Evolutionary conservation across 73 alveolate genomes (phyloP).

Genomic region (Blepharisma stoltei): DNA sequence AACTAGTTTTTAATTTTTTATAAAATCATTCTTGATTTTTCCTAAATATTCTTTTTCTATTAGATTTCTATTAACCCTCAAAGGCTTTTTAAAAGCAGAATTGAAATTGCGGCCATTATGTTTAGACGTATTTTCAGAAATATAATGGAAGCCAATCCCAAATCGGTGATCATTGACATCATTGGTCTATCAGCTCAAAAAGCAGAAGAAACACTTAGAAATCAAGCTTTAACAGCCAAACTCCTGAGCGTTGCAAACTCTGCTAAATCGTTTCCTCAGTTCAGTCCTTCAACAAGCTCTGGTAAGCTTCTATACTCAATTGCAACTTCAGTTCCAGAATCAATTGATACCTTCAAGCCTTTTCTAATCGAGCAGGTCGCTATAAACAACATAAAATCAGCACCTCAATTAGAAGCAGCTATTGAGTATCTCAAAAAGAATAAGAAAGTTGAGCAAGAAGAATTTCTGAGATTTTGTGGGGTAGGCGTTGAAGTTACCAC

Average conservation of each 20-base stretch:
- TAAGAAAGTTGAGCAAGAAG: conserved; percentile 54
- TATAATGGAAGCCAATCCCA: conserved; percentile 20
- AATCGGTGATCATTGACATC: neutral
- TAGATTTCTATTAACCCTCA: no score
- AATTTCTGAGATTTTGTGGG: conserved; percentile 77
- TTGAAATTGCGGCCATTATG: neutral
- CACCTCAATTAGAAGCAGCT: conserved; percentile 83
- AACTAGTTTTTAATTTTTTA: no score
- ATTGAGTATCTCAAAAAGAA: conserved; percentile 61
- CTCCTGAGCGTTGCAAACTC: conserved; percentile 39
- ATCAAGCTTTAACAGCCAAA: conserved; percentile 44
- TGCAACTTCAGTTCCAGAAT: conserved; percentile 50
- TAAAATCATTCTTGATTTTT: no score
- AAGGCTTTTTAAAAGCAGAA: neutral
- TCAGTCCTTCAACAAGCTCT: conserved; percentile 25
- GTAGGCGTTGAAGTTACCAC: conserved; percentile 76
- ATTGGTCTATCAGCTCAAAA: conserved; percentile 56
- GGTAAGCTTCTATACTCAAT: conserved; percentile 48
- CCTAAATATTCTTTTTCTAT: no score
- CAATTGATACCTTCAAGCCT: conserved; percentile 23
- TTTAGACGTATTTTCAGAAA: conserved; percentile 10
- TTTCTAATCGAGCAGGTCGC: conserved; percentile 57
- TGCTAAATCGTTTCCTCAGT: conserved; percentile 35
- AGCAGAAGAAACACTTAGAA: conserved; percentile 51
- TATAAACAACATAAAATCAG: conserved; percentile 63